These are phyloP conservation scores for Yamadazyma taylorii DNA, from an alignment of 1,139 yeast species.

Conservation along the genomic window DNA sequence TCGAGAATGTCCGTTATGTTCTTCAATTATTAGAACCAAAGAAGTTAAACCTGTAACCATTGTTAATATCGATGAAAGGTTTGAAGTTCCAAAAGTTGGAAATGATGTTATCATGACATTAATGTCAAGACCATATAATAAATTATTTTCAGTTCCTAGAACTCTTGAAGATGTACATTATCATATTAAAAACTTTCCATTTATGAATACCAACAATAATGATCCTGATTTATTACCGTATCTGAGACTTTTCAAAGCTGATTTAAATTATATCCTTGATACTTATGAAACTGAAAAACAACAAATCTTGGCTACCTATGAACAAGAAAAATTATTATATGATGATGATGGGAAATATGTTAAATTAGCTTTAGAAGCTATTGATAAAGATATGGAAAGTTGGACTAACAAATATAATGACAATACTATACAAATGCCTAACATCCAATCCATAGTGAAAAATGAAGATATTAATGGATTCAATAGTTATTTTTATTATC, in stretches of 20 bases:
- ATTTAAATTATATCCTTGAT: conserved; percentile 48
- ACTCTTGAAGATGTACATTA: conserved; percentile 29
- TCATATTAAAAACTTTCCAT: conserved; percentile 31
- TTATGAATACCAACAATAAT: conserved; percentile 18
- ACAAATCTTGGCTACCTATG: conserved; percentile 46
- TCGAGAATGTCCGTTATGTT: conserved; percentile 86
- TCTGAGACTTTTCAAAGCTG: conserved; percentile 66
- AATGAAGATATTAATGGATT: conserved; percentile 11
- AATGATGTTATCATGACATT: conserved; percentile 63
- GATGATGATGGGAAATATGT: conserved; percentile 62
- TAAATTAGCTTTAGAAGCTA: conserved; percentile 55
- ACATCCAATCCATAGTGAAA: conserved; percentile 7
- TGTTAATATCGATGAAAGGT: conserved; percentile 51
- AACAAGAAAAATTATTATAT: conserved; percentile 57
- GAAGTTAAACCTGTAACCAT: conserved; percentile 73
- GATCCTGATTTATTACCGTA: conserved; percentile 30
- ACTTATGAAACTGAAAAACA: conserved; percentile 60
- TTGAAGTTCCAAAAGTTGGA: conserved; percentile 61
- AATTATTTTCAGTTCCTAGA: conserved; percentile 64
- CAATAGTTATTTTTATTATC: conserved; percentile 45
- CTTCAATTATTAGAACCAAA: conserved; percentile 57
- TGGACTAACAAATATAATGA: conserved; percentile 29
- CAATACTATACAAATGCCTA: background rate
- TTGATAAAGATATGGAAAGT: conserved; percentile 43
- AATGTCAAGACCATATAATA: conserved; percentile 67